Evolutionary conservation across 2,329 filamentous ascomycete species (phyloP).

Genomic region (Exophiala lecanii-corni): DNA sequence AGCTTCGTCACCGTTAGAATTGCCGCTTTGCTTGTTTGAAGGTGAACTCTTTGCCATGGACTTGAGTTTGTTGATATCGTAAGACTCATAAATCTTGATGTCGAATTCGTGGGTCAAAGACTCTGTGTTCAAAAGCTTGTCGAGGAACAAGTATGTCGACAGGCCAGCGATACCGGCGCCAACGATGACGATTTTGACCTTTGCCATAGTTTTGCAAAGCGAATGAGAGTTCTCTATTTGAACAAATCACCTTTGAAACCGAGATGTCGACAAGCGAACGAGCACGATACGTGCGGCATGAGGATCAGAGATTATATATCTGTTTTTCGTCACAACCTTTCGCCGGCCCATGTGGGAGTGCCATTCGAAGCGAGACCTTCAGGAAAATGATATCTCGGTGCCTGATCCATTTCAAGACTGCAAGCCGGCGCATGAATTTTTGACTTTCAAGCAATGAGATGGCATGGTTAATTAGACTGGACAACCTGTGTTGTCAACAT

Average conservation of each 20-base stretch:
- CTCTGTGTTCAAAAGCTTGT: constrained; percentile 35
- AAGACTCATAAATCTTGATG: constrained; percentile 39
- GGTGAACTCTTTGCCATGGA: constrained; percentile 3
- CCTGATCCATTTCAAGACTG: too few species aligned
- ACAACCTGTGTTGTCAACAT: too few species aligned
- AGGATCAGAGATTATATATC: too few species aligned
- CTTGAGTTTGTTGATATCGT: constrained; percentile 31
- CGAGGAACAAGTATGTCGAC: constrained; percentile 36
- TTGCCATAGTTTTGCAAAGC: constrained; percentile 1
- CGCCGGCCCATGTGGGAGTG: not conserved
- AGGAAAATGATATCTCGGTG: too few species aligned
- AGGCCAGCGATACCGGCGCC: constrained; percentile 42
- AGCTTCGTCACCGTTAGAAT: too few species aligned
- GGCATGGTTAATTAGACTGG: too few species aligned
- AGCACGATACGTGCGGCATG: not conserved
- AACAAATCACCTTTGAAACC: not conserved
- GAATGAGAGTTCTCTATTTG: not conserved
- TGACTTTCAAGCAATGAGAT: too few species aligned
- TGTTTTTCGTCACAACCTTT: too few species aligned
- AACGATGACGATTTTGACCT: constrained; percentile 38
- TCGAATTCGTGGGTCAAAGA: constrained; percentile 24
- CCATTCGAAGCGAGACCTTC: not conserved
- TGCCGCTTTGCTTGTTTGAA: not conserved
- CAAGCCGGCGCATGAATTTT: too few species aligned
- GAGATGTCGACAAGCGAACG: not conserved